A percentile compares a stretch with the other conserved stretches of the same genome.
Evolutionary conservation across 768 basidiomycete genomes (phyloP).

Genomic region (Wakefieldia striispora): DNA sequence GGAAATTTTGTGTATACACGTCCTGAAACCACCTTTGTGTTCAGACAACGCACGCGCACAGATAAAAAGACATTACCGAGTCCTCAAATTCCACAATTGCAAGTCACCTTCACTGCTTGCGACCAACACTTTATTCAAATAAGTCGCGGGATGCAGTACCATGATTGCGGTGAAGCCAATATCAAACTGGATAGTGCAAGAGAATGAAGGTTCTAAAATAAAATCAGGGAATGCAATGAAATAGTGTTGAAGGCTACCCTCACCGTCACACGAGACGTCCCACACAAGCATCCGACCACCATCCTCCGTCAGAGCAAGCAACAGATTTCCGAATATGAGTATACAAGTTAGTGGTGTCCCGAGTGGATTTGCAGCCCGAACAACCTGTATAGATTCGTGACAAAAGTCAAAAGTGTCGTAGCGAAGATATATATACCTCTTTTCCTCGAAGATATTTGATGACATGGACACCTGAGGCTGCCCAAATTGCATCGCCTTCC

Average conservation of each 20-base stretch:
- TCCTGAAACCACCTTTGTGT: slow-evolving; percentile 41
- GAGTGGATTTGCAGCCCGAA: slow-evolving; percentile 63
- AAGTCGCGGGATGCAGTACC: slow-evolving; percentile 91
- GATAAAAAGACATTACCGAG: slow-evolving; percentile 51
- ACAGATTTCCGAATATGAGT: slow-evolving; percentile 74
- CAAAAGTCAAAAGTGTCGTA: background rate
- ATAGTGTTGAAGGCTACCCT: slow-evolving; percentile 14
- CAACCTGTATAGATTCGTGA: slow-evolving; percentile 36
- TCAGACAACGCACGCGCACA: background rate
- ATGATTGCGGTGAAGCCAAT: slow-evolving; percentile 80
- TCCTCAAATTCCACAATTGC: slow-evolving; percentile 93
- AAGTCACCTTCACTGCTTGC: slow-evolving; percentile 77
- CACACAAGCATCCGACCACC: slow-evolving; percentile 77
- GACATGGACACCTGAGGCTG: slow-evolving; percentile 61
- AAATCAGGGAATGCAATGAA: slow-evolving; percentile 11
- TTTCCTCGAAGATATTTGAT: slow-evolving; percentile 87
- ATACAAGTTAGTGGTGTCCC: slow-evolving; percentile 59
- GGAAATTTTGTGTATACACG: slow-evolving; percentile 79
- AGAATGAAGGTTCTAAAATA: slow-evolving; percentile 17
- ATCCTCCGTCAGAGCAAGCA: slow-evolving; percentile 78
- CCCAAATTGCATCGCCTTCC: slow-evolving; percentile 87
- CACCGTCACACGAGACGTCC: slow-evolving; percentile 64
- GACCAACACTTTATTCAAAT: slow-evolving; percentile 92
- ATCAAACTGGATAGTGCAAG: slow-evolving; percentile 75
- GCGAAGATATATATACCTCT: slow-evolving; percentile 50